Base-by-base conservation (phyloP, 2,329 filamentous ascomycete genomes). In the Nothophoma quercina region DNA sequence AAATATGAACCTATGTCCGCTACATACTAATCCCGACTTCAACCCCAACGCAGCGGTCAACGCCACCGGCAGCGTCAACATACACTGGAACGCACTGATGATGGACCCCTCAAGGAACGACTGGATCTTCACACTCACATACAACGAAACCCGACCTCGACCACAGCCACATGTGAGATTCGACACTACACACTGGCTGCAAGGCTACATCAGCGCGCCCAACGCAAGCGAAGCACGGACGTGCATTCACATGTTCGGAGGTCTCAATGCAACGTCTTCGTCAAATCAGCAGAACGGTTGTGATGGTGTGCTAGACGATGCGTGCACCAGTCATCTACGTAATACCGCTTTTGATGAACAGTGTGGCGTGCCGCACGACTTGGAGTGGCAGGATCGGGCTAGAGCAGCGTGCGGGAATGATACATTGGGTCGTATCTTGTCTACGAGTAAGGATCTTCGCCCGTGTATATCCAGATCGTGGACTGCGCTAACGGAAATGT, bases 21-120 rank as follows among this genome's bases (percentile, higher is more conserved):
- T 19, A n/a, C n/a, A n/a, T n/a, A n/a, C n/a, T n/a, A n/a, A n/a
- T n/a, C n/a, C n/a, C 9, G 12, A 43, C 3, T 48, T 42, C 29
- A 30, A 25, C 15, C 15, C 33, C 21, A 21, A 48, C 10, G 38
- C 38, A 9, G 26, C 50, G 12, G 15, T 53, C 25, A 53, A 53
- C 19, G 34, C 38, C 26, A 53, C 50, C 18, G 50, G 50, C 19
- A 53, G 43, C 38, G 19, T 42, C 26, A 48, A 53, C 8, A 8
- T 53, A 13, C 50, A 53, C 15, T 53, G 50, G 50, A 44, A 32
- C 28, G 50, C 50, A 44, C 38, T 53, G 1, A 53, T 53, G 50
- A 53, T 53, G 50, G 50, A 53, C 9, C 50, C 50, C 34, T 12
- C 39, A 13, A 38, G 33, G 19, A 53, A 53, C 8, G 50, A 53